phyloP scores from a whole-genome alignment of 306 rosid genomes.

The Astragalus membranaceus region DNA sequence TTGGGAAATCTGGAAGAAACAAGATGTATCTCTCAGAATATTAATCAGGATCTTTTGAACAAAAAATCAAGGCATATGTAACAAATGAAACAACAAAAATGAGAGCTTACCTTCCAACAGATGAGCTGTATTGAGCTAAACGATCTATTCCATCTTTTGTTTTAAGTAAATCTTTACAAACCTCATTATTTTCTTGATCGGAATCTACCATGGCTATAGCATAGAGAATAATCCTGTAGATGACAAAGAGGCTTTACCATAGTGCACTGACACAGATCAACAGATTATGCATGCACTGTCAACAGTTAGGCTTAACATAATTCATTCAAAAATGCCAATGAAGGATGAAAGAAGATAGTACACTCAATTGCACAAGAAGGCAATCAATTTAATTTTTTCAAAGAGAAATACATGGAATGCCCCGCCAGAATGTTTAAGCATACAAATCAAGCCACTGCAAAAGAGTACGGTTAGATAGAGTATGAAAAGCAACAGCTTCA shows the following conservation, averaged over 20 bases:
- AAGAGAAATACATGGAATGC: not conserved
- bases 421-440: not conserved
- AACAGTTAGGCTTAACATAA: not conserved
- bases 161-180: constrained; percentile 47
- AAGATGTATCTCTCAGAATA: not conserved
- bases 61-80: constrained; percentile 10
- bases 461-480: not conserved
- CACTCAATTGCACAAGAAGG: not conserved
- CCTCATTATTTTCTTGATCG: constrained; percentile 54
- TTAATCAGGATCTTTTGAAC: not conserved
- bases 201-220: constrained; percentile 78
- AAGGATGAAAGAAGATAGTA: constrained; percentile 1
- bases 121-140: constrained; percentile 65
- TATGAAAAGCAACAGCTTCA: not conserved
- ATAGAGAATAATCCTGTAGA: constrained; percentile 70
- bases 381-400: not conserved
- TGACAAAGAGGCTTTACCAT: not conserved
- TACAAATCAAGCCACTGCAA: not conserved
- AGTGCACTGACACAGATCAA: not conserved
- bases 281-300: not conserved
- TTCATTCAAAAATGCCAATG: not conserved
- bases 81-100: not conserved
- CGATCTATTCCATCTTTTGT: constrained; percentile 73
- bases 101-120: constrained; percentile 72
- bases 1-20: constrained; percentile 52